Evolutionary conservation across 1,139 yeast genomes (phyloP).

Genomic region (Magnusiomyces sp.): DNA sequence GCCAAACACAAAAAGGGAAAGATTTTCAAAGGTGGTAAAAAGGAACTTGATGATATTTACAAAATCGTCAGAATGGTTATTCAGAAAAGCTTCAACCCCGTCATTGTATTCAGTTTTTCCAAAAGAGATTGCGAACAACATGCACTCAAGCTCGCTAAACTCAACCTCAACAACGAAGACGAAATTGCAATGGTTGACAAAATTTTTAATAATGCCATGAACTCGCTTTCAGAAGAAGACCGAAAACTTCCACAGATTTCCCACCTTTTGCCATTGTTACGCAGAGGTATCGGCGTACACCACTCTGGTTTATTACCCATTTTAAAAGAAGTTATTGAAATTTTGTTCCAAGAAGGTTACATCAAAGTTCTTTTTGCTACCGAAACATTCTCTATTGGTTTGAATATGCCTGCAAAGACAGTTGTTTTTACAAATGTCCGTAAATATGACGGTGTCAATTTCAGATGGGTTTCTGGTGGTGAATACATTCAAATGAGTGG

Average conservation of each 20-base stretch:
- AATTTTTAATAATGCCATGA: slow-evolving; percentile 83
- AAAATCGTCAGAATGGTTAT: slow-evolving; percentile 97
- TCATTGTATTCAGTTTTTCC: slow-evolving; percentile 92
- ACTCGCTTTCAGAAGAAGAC: slow-evolving; percentile 79
- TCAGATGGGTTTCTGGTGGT: slow-evolving; percentile 99
- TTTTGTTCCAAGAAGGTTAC: slow-evolving; percentile 92
- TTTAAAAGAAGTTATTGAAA: slow-evolving; percentile 91
- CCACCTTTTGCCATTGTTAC: slow-evolving; percentile 75
- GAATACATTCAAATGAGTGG: slow-evolving; percentile 99
- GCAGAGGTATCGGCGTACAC: slow-evolving; percentile 96
- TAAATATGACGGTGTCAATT: slow-evolving; percentile 95
- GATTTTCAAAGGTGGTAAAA: slow-evolving; percentile 82
- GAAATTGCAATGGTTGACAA: slow-evolving; percentile 85
- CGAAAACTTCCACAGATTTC: slow-evolving; percentile 90
- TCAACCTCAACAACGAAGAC: slow-evolving; percentile 86
- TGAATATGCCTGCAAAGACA: slow-evolving; percentile 97
- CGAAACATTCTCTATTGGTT: slow-evolving; percentile 96
- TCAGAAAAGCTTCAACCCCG: slow-evolving; percentile 92
- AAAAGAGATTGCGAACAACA: slow-evolving; percentile 93
- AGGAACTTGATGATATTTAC: slow-evolving; percentile 65
- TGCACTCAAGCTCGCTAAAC: slow-evolving; percentile 89
- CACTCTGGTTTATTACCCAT: slow-evolving; percentile 96
- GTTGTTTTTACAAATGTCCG: slow-evolving; percentile 96
- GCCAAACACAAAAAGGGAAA: slow-evolving; percentile 52
- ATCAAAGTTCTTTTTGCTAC: slow-evolving; percentile 93